Percentiles rank a stretch among this genome's conserved stretches.
Evolutionary conservation across 2,329 filamentous ascomycete genomes (phyloP).

Genomic region (Tricladium varicosporioides): DNA sequence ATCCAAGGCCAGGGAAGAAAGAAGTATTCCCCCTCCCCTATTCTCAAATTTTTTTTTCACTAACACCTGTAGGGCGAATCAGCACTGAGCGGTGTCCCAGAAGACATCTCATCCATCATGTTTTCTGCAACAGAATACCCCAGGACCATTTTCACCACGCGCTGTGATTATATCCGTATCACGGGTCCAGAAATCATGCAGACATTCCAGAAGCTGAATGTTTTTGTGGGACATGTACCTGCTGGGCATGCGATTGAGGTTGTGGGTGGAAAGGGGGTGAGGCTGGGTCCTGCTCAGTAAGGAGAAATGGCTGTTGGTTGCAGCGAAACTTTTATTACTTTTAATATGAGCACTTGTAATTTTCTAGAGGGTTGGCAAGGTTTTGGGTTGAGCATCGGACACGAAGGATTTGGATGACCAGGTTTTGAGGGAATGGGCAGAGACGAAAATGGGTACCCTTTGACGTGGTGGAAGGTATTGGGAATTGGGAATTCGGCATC

Average conservation of each 20-base stretch:
- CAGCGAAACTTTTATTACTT: too few relatives aligned
- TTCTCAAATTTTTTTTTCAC: neutral
- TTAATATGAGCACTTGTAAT: too few relatives aligned
- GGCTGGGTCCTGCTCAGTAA: neutral
- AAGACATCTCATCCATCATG: neutral
- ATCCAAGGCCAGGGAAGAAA: neutral
- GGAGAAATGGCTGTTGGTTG: too few relatives aligned
- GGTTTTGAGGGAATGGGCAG: too few relatives aligned
- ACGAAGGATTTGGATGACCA: too few relatives aligned
- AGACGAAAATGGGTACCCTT: too few relatives aligned
- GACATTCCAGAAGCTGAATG: neutral
- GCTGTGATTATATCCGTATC: neutral
- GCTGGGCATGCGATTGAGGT: neutral
- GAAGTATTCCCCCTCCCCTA: neutral
- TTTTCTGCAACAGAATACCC: neutral
- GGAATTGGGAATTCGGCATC: too few relatives aligned
- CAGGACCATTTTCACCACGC: neutral
- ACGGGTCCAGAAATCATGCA: neutral
- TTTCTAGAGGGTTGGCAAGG: too few relatives aligned
- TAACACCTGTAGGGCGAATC: neutral
- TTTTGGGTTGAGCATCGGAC: too few relatives aligned
- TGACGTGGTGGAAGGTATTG: too few relatives aligned
- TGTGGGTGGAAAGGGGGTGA: neutral
- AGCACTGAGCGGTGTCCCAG: neutral
- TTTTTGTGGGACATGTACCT: neutral